These are phyloP conservation scores for Penicillium vulpinum DNA, from an alignment of 2,329 filamentous ascomycete species.

Conservation along the genomic window DNA sequence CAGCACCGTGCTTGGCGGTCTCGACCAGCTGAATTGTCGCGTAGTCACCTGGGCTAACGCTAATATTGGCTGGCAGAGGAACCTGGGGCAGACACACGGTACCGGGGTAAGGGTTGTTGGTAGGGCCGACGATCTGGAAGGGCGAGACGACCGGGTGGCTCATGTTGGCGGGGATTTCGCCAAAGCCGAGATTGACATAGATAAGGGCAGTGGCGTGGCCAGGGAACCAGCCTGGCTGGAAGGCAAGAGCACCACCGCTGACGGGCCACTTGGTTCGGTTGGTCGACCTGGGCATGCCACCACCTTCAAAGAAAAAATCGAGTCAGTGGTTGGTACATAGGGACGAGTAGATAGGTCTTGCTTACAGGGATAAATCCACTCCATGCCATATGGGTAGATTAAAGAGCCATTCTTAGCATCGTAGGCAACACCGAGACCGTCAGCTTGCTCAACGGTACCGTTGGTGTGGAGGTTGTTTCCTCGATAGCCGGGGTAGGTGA, in stretches of 20 bases:
- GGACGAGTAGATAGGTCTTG: conserved; percentile 10
- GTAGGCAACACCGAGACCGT: conserved; percentile 49
- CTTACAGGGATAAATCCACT: conserved; percentile 95
- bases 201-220: conserved; percentile 80
- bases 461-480: conserved; percentile 83
- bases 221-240: conserved; percentile 95
- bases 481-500: conserved; percentile 83
- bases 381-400: conserved; percentile 80
- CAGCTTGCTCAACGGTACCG: conserved; percentile 53
- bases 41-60: conserved; percentile 76
- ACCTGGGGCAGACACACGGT: conserved; percentile 89
- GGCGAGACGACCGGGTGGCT: conserved; percentile 76
- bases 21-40: conserved; percentile 90
- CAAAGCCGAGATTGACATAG: conserved; percentile 89
- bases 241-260: conserved; percentile 77
- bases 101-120: conserved; percentile 80
- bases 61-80: conserved; percentile 71
- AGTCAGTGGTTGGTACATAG: not conserved
- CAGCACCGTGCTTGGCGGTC: conserved; percentile 76
- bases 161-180: conserved; percentile 81
- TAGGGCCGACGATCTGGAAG: conserved; percentile 80
- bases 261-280: conserved; percentile 95
- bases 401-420: conserved; percentile 44
- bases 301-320: conserved; percentile 60
- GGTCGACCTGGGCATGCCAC: conserved; percentile 71